These are phyloP conservation scores for Penicillium desertorum DNA, from an alignment of 495 filamentous ascomycete species.

Conservation along the genomic window DNA sequence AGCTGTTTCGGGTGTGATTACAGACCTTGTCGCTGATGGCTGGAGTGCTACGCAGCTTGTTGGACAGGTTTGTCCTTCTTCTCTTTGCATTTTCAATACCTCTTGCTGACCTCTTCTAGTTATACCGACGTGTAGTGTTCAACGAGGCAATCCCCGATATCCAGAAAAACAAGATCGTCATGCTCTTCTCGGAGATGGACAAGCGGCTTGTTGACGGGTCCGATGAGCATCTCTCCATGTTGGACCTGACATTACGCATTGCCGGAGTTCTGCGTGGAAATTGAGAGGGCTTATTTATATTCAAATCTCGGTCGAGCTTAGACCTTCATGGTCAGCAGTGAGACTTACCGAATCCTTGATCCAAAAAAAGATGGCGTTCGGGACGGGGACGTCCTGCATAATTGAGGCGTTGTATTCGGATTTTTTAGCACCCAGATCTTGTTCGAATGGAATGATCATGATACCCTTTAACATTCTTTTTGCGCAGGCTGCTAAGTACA, in stretches of 20 bases:
- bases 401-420: conserved; percentile 26
- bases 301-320: background rate
- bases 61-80: conserved; percentile 57
- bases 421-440: conserved; percentile 13
- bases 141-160: conserved; percentile 78
- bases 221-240: conserved; percentile 87
- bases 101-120: conserved; percentile 41
- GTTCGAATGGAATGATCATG: conserved; percentile 25
- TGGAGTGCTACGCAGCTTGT: conserved; percentile 96
- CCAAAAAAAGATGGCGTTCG: conserved; percentile 19
- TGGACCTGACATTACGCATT: conserved; percentile 81
- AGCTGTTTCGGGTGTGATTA: conserved; percentile 71
- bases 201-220: conserved; percentile 96
- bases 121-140: conserved; percentile 80
- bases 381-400: conserved; percentile 9
- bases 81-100: background rate
- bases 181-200: conserved; percentile 88
- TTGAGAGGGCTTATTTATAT: background rate
- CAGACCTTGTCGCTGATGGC: conserved; percentile 91
- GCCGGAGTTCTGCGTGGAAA: conserved; percentile 64
- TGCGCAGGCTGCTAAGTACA: background rate
- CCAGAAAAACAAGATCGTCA: conserved; percentile 88
- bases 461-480: conserved; percentile 21
- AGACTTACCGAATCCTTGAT: background rate
- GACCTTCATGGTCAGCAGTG: background rate